Percentiles rank a stretch among this genome's conserved stretches.
These are phyloP conservation scores for Acer yangbiense DNA, from an alignment of 345 rosid genomes.

Conservation along the genomic window DNA sequence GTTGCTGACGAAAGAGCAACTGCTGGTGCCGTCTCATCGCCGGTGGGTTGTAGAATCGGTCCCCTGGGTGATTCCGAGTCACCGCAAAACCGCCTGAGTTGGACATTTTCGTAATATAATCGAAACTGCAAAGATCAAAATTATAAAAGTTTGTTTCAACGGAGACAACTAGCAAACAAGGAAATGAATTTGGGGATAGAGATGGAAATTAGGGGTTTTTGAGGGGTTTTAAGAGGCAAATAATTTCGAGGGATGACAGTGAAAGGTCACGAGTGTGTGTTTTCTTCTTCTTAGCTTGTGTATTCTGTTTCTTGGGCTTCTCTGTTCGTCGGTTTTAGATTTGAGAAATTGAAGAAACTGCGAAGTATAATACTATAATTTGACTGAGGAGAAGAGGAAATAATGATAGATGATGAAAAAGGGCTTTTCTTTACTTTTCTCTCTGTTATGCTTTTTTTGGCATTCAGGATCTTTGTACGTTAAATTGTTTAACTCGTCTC, in stretches of 20 bases:
- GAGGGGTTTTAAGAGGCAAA: conserved; percentile 19
- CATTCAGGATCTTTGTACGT: neutral
- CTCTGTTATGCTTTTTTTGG: neutral
- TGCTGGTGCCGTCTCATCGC: conserved; percentile 41
- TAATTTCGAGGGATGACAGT: neutral
- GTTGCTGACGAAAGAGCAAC: conserved; percentile 29
- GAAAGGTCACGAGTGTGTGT: neutral
- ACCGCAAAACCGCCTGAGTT: conserved; percentile 42
- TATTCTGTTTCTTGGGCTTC: neutral
- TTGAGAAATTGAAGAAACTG: neutral
- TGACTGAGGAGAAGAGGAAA: neutral
- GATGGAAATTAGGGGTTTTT: conserved; percentile 6
- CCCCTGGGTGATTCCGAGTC: conserved; percentile 35
- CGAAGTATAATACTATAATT: neutral
- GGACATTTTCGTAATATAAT: conserved; percentile 27
- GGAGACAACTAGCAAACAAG: neutral
- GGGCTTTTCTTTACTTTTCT: neutral
- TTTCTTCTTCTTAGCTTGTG: neutral
- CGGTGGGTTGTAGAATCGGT: conserved; percentile 46
- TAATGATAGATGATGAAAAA: neutral
- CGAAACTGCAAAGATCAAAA: neutral
- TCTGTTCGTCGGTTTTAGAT: neutral
- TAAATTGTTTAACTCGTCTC: neutral
- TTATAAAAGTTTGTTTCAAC: neutral
- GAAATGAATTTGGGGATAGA: conserved; percentile 6